A percentile compares a stretch with the other conserved stretches of the same genome.
phyloP scores from a whole-genome alignment of 2,329 filamentous ascomycete genomes.

The Xylogone sp. region DNA sequence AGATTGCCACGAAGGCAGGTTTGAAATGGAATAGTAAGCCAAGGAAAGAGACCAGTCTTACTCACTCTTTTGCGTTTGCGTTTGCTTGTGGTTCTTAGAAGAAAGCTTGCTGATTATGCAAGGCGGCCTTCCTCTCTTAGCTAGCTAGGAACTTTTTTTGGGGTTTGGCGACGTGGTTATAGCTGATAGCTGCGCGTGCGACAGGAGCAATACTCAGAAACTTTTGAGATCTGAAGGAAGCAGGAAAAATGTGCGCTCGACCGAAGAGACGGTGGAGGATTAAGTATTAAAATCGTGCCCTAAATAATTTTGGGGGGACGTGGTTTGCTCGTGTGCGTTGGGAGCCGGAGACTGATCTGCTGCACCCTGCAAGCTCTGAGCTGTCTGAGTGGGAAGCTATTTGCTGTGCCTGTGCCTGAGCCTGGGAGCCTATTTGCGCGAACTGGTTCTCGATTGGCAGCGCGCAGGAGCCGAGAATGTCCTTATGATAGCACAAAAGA shows the following conservation, averaged over 20 bases:
- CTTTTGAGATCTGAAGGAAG: background rate
- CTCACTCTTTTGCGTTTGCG: background rate
- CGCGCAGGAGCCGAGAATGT: background rate
- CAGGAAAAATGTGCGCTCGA: background rate
- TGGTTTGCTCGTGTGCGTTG: background rate
- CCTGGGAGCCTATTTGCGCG: background rate
- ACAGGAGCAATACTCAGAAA: background rate
- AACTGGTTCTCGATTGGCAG: background rate
- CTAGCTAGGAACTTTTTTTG: background rate
- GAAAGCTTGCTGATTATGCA: background rate
- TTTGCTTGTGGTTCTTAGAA: background rate
- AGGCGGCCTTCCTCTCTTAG: background rate
- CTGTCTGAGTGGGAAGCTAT: background rate
- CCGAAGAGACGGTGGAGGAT: background rate
- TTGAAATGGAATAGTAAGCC: background rate
- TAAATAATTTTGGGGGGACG: background rate
- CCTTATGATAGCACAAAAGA: background rate
- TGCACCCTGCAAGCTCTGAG: background rate
- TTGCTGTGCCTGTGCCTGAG: no score
- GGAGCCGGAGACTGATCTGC: background rate
- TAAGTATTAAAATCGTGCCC: background rate
- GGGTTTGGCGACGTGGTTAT: background rate
- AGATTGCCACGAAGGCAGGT: background rate
- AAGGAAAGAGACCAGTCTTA: background rate
- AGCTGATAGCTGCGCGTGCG: background rate